Percentiles rank a stretch among this genome's conserved stretches.
These are phyloP conservation scores for Penicillium sp. DNA, from an alignment of 2,329 filamentous ascomycete species.

Conservation along the genomic window DNA sequence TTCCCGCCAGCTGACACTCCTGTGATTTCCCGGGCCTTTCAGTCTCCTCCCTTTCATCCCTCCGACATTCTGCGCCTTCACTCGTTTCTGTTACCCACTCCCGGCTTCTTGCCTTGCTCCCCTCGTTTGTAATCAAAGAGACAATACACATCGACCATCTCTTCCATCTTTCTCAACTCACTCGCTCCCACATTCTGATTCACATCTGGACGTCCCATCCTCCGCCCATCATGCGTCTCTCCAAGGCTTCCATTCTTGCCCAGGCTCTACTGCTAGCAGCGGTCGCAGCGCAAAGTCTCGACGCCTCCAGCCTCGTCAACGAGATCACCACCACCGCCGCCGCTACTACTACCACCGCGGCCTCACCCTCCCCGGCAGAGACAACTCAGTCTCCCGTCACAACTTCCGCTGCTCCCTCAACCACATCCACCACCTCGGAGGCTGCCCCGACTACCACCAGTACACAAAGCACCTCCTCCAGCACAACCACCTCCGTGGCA, in stretches of 20 bases:
- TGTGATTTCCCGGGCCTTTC: too few species aligned
- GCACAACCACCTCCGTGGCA: constrained; percentile 13
- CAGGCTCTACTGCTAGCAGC: constrained; percentile 32
- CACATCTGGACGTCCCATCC: background rate
- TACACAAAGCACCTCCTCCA: background rate
- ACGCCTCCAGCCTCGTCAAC: constrained; percentile 10
- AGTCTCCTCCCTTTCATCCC: too few species aligned
- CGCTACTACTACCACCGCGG: constrained; percentile 9
- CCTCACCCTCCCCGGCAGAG: constrained; percentile 5
- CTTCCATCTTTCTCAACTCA: background rate
- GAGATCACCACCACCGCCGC: constrained; percentile 13
- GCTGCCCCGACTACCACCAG: constrained; percentile 4
- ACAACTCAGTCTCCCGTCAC: constrained; percentile 13
- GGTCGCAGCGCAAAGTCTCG: constrained; percentile 26
- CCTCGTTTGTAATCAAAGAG: background rate
- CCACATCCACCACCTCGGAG: constrained; percentile 3
- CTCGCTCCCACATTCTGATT: background rate
- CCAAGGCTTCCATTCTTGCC: constrained; percentile 26
- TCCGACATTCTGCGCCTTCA: background rate
- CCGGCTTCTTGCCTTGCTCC: background rate
- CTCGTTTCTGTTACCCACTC: background rate
- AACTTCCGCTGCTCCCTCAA: constrained; percentile 4
- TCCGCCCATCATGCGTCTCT: constrained; percentile 26
- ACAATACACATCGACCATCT: background rate
- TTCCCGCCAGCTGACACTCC: too few species aligned